A percentile compares a stretch with the other conserved stretches of the same genome.
These are phyloP conservation scores for Populus hybrid DNA, from an alignment of 441 rosid genomes.

Conservation along the genomic window DNA sequence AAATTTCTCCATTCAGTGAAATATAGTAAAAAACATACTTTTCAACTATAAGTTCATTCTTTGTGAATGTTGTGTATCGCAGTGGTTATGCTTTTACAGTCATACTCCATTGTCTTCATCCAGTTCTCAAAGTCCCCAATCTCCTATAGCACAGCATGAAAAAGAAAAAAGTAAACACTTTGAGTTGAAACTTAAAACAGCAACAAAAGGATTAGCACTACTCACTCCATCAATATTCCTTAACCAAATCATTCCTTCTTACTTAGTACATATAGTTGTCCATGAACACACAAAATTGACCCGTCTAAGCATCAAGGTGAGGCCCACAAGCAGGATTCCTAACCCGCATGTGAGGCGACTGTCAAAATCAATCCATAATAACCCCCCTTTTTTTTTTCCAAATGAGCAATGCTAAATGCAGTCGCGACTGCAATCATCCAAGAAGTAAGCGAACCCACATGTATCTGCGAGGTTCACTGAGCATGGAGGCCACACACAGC, in stretches of 20 bases:
- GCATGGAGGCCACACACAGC: not conserved
- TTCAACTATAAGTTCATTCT: conserved; percentile 19
- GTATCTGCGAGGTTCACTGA: not conserved
- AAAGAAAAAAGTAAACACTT: not conserved
- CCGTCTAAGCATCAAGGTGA: not conserved
- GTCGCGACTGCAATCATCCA: not conserved
- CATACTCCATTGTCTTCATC: conserved; percentile 90
- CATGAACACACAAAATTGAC: not conserved
- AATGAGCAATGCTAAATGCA: not conserved
- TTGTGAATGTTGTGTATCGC: conserved; percentile 66
- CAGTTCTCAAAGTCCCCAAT: conserved; percentile 90
- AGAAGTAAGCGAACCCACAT: not conserved
- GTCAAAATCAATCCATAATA: not conserved
- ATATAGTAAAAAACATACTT: not conserved
- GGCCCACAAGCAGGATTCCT: not conserved
- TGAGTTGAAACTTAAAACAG: not conserved
- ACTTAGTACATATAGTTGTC: not conserved
- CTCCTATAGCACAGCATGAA: conserved; percentile 39
- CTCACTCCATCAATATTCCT: not conserved
- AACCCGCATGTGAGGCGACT: not conserved
- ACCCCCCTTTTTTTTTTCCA: not conserved
- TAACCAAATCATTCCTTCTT: not conserved
- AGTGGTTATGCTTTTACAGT: conserved; percentile 64
- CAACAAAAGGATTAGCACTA: not conserved
- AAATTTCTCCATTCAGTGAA: not conserved